Evolutionary conservation across 139 green algal genomes (phyloP), one percentile per base, ranked within the genome.

Genomic region (Asterochloris erici): DNA sequence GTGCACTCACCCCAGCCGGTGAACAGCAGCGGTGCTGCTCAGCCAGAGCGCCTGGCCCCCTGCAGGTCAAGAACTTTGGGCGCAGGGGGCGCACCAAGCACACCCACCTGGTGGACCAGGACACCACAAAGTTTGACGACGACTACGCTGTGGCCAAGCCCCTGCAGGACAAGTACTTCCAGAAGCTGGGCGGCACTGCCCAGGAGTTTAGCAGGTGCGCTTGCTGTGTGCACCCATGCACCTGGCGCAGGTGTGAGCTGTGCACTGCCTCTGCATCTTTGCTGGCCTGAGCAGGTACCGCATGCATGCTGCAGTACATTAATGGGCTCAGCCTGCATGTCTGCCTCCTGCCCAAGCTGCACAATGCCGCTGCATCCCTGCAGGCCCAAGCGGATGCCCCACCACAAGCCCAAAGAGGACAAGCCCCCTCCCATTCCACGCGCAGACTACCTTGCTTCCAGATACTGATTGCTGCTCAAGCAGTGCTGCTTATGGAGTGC

Each of bases 1-100:
- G 38, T 54, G 38, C 38, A 54, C n/a, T n/a, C 4, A 54, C 38
- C 38, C 38, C 38, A 54, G 38, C 2, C 38, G 6, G 6, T 54
- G 38, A 54, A 2, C 2, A 54, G 38, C 38, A 54, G 38, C 6
- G 38, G 2, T 54, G 17, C 19, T 71, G 1, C 23, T 77, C n/a
- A 60, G 71, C 71, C 16, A 29, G 63, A 77, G 71, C 9, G 24
- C 71, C n/a, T 77, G 71, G 10, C 69, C 70, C 10, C 27, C 61
- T 87, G 83, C 88, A 95, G 90, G 96, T 99, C 68, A 93, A 94
- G 66, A 96, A 98, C 86, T 99, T 99, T 90, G 97, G 97, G 0
- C 89, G 92, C 54, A 86, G 84, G 6, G 95, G 96, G 10, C 93
- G 92, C n/a, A 97, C 91, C 62, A 99, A 99, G 89, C 98, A 91